Evolutionary conservation across 2,329 filamentous ascomycete species (phyloP), one percentile per base, ranked within the genome.

Genomic region (Ophiostoma perfectum): DNA sequence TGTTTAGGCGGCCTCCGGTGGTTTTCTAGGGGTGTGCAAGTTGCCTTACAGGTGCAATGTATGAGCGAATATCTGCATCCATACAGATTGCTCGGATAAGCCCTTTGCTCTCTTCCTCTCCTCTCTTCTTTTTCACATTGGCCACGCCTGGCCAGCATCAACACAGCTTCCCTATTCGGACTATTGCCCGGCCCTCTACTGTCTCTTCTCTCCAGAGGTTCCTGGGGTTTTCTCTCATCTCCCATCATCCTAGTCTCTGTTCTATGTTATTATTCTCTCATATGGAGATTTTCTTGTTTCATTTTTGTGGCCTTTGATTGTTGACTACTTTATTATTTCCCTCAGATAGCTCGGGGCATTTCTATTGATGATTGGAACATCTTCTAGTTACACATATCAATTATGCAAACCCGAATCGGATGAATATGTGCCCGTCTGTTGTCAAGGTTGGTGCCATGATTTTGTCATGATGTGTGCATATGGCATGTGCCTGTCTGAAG

Each of bases 81-180:
- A 60, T 38, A 60, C 55, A 60, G 55, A 60, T 38, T 60, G 55
- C 55, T 60, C 55, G 27, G 55, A 60, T 60, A 60, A 60, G 55
- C 38, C 18, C 27, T 58, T 38, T 58, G 18, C 38, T 7, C n/a
- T 58, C 27, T 38, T 60, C 38, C 7, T 60, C 12, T 49, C 18
- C 16, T 27, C 9, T 60, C 27, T 5, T n/a, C 14, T 7, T 49
- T 14, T n/a, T n/a, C 47, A 49, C 45, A n/a, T 49, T n/a, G 14
- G 3, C 6, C 45, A n/a, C 14, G 1, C n/a, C 12, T 47, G 45
- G 45, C 45, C 45, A 47, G 45, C 8, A 27, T 27, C 27, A 27
- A 27, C 27, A 44, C 49, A 55, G 18, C 55, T 58, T 58, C 52
- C 49, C 27, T 18, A 14, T 58, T 58, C 27, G 52, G 52, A 58